Base-by-base conservation (phyloP, 805 yeast species). In the Schizosaccharomyces cryophilus region DNA sequence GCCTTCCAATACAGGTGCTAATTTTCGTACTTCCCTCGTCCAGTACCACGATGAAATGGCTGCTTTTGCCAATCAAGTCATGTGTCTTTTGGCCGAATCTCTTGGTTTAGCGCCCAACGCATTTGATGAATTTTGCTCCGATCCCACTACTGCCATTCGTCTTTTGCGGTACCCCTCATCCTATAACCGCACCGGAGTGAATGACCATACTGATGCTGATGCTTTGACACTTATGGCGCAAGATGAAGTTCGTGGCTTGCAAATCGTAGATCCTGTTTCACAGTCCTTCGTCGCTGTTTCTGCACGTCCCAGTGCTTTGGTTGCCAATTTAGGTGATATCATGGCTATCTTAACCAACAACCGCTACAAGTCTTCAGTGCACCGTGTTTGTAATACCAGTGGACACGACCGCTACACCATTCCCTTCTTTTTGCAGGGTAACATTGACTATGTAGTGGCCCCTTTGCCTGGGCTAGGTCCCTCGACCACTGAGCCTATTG, bases 321-420 rank as follows among this genome's bases (percentile, higher is more conserved):
- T 74, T 17, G 71, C 72, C 54, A 74, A 74, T 61, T 68, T 72
- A 40, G 77, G 74, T 4, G 77, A 74, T 62, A 67, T 70, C 59
- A 63, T 74, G 61, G 68, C 67, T 65, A 66, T 76, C 63, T 69
- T 72, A 68, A 69, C 76, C 19, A 74, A 74, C 64, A 75, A 72
- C 61, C 61, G 64, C 38, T 69, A 72, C 54, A 67, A 68, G 47
- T 73, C 76, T 1, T 73, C 75, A 1, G 63, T 72, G n/a, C 77
- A 74, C 62, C 66, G 77, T 58, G 77, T 74, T 9, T 66, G 69
- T 13, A 70, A 71, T 61, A 62, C 19, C 31, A 45, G 60, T 17
- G 64, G 64, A 70, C 67, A 62, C 70, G 76, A 30, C 71, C 74
- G 64, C 68, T 72, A 48, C 75, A 75, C 47, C 78, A 61, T 66